Conservation (phyloP, 371 early-diverging fungal genomes). For the Nosema muscidifuracis region DNA sequence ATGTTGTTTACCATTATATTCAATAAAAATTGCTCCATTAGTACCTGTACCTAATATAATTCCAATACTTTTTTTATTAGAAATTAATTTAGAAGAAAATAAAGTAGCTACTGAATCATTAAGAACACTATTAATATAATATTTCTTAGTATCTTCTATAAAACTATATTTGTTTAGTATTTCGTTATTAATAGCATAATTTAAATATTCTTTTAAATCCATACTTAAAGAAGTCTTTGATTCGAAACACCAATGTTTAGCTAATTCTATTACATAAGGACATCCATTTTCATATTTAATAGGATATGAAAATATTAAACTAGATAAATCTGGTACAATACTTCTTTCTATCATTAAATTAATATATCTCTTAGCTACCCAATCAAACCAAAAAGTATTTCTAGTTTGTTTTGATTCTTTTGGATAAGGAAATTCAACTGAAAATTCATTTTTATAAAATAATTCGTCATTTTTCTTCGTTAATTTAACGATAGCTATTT, state of each 20-base stretch:
- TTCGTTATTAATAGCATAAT: neutral
- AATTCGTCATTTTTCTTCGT: neutral
- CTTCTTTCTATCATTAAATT: neutral
- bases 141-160: no score
- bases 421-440: neutral
- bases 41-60: constrained; percentile 18
- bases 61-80: neutral
- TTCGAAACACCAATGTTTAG: constrained; percentile 8
- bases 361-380: neutral
- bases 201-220: neutral
- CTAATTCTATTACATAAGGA: no score
- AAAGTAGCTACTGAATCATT: constrained; percentile 11
- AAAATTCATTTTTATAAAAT: neutral
- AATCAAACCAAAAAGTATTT: neutral
- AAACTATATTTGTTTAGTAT: neutral
- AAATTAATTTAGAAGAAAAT: constrained; percentile 1
- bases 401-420: no score
- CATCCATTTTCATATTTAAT: constrained; percentile 1
- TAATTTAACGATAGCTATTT: neutral
- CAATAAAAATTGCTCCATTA: neutral
- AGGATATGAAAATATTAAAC: constrained; percentile 13
- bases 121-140: neutral
- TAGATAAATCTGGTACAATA: neutral
- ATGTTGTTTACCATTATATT: neutral
- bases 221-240: neutral